phyloP scores from a whole-genome alignment of 2,329 filamentous ascomycete species.

The Massarina eburnea region DNA sequence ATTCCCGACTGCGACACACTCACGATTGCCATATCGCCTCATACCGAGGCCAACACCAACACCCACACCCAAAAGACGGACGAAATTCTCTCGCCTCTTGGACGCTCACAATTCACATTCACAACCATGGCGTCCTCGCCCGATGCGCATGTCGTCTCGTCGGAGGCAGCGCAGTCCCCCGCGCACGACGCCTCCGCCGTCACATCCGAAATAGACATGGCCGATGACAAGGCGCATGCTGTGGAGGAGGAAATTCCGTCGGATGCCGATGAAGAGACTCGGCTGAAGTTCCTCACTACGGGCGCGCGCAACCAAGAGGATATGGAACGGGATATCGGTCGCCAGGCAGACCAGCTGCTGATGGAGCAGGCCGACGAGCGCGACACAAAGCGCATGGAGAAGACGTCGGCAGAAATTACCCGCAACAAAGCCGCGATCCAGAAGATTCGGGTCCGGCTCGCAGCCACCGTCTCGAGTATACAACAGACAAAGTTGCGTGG shows the following conservation, averaged over 20 bases:
- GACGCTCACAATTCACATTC: neutral
- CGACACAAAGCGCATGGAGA: slow-evolving; percentile 64
- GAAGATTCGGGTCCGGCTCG: slow-evolving; percentile 59
- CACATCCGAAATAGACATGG: slow-evolving; percentile 5
- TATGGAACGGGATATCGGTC: slow-evolving; percentile 80
- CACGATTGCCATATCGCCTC: neutral
- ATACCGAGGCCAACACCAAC: neutral
- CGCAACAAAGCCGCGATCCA: slow-evolving; percentile 68
- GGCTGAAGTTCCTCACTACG: slow-evolving; percentile 42
- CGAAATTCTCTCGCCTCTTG: neutral
- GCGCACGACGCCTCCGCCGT: slow-evolving; percentile 10
- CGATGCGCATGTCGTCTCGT: neutral
- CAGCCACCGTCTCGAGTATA: slow-evolving; percentile 56
- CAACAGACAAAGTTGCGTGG: slow-evolving; percentile 61
- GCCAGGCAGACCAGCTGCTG: slow-evolving; percentile 63
- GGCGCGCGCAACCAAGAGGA: slow-evolving; percentile 79
- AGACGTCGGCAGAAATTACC: slow-evolving; percentile 52
- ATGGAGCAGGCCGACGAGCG: slow-evolving; percentile 64
- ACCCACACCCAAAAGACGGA: neutral
- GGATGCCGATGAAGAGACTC: slow-evolving; percentile 45
- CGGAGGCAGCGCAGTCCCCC: neutral
- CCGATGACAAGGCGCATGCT: slow-evolving; percentile 12
- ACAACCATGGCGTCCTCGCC: slow-evolving; percentile 3
- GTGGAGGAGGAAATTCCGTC: slow-evolving; percentile 25
- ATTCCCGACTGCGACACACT: neutral